Evolutionary conservation across 345 rosid genomes (phyloP), one percentile per base, ranked within the genome.

Genomic region (Populus tremula): DNA sequence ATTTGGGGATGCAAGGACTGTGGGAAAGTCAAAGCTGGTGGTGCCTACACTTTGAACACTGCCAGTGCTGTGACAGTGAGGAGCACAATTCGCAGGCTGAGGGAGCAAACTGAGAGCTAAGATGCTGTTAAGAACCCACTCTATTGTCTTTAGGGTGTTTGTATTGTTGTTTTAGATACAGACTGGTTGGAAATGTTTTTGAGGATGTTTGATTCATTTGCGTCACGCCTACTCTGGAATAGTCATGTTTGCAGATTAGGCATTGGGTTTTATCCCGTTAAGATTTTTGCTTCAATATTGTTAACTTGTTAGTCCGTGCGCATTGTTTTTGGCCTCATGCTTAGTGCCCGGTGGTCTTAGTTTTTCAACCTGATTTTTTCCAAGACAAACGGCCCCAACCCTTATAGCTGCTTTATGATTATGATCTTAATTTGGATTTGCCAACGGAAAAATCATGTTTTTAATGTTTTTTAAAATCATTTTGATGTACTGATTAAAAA

Each of bases 1-100:
- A 82, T 82, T 25, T 82, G 85, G 85, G 82, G 85, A 7, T 82
- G 85, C 77, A 82, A 82, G 67, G 82, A 78, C 61, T 78, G 85
- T 6, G 82, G 85, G 17, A 82, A 82, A 67, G 85, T 82, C 35
- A 75, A 82, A 67, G 82, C 85, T 1, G 85, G 85, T 9, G 80
- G 85, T 66, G 85, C 85, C 43, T 75, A 82, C 85, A 82, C 85
- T 5, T 71, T 78, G 77, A 78, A 82, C 81, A 89, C 93, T 18
- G 94, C 94, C 1, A 88, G 91, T 81, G 94, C 93, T 13, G 93
- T 91, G 63, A 91, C 95, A 2, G 91, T 89, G 27, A 84, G 93
- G 87, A 89, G 95, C 80, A 89, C 95, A 75, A 87, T 89, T 20
- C 71, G 93, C 12, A 89, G 93, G 74, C 83, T 91, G 75, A 88